Percentiles rank a stretch among this genome's conserved stretches.
Evolutionary conservation across 75 land plant genomes (phyloP).

Genomic region (Chamaecyparis obtusa): DNA sequence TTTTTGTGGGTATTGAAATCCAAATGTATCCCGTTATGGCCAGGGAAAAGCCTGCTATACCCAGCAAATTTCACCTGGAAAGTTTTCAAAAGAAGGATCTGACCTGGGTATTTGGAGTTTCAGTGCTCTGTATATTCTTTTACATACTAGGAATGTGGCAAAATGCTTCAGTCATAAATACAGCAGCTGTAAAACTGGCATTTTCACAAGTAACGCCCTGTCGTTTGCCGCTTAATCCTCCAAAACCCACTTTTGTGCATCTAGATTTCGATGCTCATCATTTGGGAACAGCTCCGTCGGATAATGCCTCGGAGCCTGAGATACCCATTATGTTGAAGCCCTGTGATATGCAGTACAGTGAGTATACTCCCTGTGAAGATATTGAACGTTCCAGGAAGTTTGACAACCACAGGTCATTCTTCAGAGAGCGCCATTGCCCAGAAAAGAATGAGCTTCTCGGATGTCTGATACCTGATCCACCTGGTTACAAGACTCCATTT

Average conservation of each 20-base stretch:
- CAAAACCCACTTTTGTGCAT: not conserved
- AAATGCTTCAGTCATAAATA: not conserved
- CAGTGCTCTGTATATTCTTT: slow-evolving; percentile 45
- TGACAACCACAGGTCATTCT: slow-evolving; percentile 38
- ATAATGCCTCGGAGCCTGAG: not conserved
- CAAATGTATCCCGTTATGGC: not conserved
- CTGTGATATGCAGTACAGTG: slow-evolving; percentile 59
- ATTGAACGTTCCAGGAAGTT: slow-evolving; percentile 39
- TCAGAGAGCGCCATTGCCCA: slow-evolving; percentile 86
- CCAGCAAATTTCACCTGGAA: not conserved
- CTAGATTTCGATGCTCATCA: slow-evolving; percentile 43
- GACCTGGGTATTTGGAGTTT: slow-evolving; percentile 21
- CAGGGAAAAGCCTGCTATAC: not conserved
- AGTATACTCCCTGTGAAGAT: slow-evolving; percentile 85
- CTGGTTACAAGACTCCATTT: slow-evolving; percentile 64
- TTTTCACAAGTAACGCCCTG: not conserved
- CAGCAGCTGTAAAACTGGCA: not conserved
- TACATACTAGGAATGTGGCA: slow-evolving; percentile 58
- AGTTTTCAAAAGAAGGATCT: not conserved
- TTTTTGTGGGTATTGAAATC: too few relatives aligned
- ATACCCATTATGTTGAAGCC: slow-evolving; percentile 21
- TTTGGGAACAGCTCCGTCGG: not conserved
- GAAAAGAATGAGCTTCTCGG: slow-evolving; percentile 49
- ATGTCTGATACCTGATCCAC: slow-evolving; percentile 75
- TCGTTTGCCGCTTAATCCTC: not conserved